Evolutionary conservation across 2,329 filamentous ascomycete genomes (phyloP), one percentile per base, ranked within the genome.

Genomic region (Emmonsia crescens): DNA sequence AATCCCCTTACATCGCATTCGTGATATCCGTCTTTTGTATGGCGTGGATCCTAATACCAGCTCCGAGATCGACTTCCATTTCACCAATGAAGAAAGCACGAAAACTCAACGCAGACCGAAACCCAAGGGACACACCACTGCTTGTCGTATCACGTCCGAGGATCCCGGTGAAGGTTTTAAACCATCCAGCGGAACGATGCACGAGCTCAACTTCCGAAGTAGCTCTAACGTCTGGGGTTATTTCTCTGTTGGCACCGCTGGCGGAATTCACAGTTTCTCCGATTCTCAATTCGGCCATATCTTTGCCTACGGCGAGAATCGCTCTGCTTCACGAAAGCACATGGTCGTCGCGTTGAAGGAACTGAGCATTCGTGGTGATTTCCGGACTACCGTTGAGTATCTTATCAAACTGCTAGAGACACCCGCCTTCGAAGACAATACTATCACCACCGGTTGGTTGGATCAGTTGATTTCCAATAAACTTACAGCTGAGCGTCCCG

Each of bases 151-250:
- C 78, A 99, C 94, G 31, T 99, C 94, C 0, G 94, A 99, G 77
- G 94, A 99, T 75, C 94, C 94, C 10, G 94, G 95, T 71, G 94
- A 99, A 82, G 94, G 94, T 60, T 99, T 99, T 86, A 99, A 99
- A 84, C 94, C 94, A 62, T 99, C 94, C 54, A 96, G 93, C 72
- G 94, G 94, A 85, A 96, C 93, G 60, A 95, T 99, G 85, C 94
- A 97, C 80, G 94, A 99, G 73, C 82, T 99, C 72, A 99, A 99
- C 83, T 99, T 99, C 85, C 86, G 94, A 73, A 95, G 89, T 80
- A 96, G 91, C 75, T 97, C 94, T 66, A 99, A 99, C 69, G 94
- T 97, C 61, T 99, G 94, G 94, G 94, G 94, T 83, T 99, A 99
- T 79, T 99, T 99, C 85, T 99, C 94, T 60, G 94, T 99, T 75